A percentile compares a stretch with the other conserved stretches of the same genome.
Evolutionary conservation across 768 basidiomycete genomes (phyloP).

Genomic region (Tubosaeta brunneosetosa): DNA sequence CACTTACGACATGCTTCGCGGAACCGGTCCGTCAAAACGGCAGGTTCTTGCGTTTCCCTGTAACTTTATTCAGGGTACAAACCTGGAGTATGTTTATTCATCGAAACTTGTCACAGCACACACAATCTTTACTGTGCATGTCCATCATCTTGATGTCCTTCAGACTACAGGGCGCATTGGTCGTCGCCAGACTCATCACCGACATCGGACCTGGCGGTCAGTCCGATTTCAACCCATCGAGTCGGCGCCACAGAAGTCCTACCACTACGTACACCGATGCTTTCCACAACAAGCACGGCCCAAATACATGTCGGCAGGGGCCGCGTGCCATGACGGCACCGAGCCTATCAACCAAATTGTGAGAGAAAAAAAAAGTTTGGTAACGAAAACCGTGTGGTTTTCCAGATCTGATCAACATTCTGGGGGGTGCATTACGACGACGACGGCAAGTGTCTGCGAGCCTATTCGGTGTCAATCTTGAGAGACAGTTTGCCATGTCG

Average conservation of each 20-base stretch:
- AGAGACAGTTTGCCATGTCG: not conserved
- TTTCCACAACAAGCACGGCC: not conserved
- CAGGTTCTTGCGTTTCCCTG: not conserved
- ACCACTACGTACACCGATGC: not conserved
- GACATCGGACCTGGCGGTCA: not conserved
- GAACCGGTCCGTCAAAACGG: not conserved
- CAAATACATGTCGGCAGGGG: not conserved
- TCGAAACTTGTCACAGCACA: not conserved
- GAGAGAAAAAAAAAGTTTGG: not conserved
- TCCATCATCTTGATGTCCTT: not conserved
- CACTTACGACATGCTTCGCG: not conserved
- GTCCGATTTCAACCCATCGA: not conserved
- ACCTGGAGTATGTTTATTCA: not conserved
- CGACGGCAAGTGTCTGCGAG: not conserved
- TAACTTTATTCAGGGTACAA: not conserved
- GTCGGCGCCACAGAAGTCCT: not conserved
- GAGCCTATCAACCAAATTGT: not conserved
- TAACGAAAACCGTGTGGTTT: not conserved
- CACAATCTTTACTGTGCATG: not conserved
- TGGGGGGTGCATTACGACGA: not conserved
- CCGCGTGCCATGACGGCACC: not conserved
- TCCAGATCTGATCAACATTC: not conserved
- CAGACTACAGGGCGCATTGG: not conserved
- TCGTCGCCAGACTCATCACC: not conserved
- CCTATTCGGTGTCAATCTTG: not conserved